Conservation (phyloP, 1,284 basidiomycete species). For the Ganoderma sp. region DNA sequence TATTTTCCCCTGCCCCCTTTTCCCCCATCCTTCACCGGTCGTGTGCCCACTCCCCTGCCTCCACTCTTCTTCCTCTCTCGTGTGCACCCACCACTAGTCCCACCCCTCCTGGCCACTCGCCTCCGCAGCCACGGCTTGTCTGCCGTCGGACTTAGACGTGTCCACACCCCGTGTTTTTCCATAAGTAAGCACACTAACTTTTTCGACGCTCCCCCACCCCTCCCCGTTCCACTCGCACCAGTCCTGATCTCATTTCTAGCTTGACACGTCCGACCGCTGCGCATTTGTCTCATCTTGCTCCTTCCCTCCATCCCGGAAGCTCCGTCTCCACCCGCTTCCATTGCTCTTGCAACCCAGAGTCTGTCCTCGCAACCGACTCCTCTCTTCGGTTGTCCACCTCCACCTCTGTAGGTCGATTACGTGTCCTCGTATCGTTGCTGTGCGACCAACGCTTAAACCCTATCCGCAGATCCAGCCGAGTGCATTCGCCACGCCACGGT, state of each 20-base stretch:
- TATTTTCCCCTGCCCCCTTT: constrained; percentile 20
- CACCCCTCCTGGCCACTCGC: constrained; percentile 1
- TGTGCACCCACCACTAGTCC: background rate
- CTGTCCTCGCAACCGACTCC: background rate
- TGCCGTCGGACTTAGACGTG: constrained; percentile 8
- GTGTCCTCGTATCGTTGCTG: constrained; percentile 25
- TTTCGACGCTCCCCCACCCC: constrained; percentile 25
- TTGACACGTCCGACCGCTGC: constrained; percentile 5
- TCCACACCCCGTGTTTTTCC: background rate
- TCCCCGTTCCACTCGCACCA: background rate
- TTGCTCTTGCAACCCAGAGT: background rate
- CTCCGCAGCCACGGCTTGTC: constrained; percentile 6
- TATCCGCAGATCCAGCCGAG: constrained; percentile 16
- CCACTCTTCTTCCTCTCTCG: constrained; percentile 3
- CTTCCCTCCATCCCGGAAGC: background rate
- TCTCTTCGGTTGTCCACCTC: background rate
- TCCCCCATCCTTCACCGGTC: constrained; percentile 27
- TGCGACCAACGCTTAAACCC: constrained; percentile 17
- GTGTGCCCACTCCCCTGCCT: constrained; percentile 35
- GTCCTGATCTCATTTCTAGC: background rate
- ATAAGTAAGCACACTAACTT: constrained; percentile 26
- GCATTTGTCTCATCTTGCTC: constrained; percentile 14
- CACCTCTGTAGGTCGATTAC: constrained; percentile 28
- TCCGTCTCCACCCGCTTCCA: background rate
- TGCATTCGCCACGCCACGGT: constrained; percentile 9